Base-by-base conservation (phyloP, 441 rosid genomes). In the Biscutella laevigata region DNA sequence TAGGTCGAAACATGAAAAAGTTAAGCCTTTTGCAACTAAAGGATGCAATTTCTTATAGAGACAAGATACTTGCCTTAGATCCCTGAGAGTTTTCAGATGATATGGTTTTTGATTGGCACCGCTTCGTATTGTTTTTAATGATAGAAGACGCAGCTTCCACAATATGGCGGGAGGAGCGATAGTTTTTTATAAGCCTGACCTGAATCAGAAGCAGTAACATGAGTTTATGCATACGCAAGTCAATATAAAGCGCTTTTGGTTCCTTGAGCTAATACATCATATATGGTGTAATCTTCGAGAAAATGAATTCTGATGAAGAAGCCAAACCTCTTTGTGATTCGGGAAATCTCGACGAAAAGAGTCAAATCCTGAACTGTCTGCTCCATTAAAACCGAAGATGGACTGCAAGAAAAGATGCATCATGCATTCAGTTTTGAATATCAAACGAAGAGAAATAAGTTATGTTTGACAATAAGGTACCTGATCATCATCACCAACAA, bases 401-500 rank as follows among this genome's bases (percentile, higher is more conserved):
- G 98, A 83, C 96, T 91, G 89, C 73, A 73, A 54, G 37, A 71
- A 35, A 35, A 65, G 24, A 60, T 11, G 2, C 10, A 27, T 29
- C 60, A 40, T 25, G 37, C 56, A 19, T 39, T 15, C 28, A 29
- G 6, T 15, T 33, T 35, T 7, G 10, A 24, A 45, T 15, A 27
- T 46, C 36, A 53, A 48, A 36, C 4, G 16, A 46, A 27, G 16
- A 7, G 19, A 16, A 30, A 21, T 45, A 26, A 46, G 20, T 32
- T 39, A 26, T 37, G 20, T 32, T 11, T 22, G n/a, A 3, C 35
- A 44, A 59, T 2, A 53, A 32, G 51, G 39, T 22, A 85, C 98
- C 92, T 91, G 98, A 75, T 91, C 98, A 74, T 91, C 98, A 74
- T 91, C 98, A 36, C 96, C 96, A 56, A 88, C 86, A 55, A 91